These are phyloP conservation scores for Actinomucor elegans DNA, from an alignment of 371 early-diverging fungal genomes.

Conservation along the genomic window DNA sequence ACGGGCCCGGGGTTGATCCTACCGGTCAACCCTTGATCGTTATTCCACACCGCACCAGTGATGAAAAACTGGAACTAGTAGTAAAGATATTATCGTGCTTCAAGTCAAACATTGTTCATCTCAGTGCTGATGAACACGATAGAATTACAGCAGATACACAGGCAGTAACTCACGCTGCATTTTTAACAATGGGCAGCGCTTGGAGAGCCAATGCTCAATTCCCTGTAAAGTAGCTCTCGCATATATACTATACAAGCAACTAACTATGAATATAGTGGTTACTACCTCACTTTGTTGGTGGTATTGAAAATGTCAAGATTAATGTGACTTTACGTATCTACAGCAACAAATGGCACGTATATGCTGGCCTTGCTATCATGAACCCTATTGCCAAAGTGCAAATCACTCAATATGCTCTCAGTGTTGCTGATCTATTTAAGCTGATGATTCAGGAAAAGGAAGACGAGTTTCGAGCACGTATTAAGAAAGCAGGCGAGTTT, in stretches of 20 bases:
- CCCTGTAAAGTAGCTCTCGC: conserved; percentile 69
- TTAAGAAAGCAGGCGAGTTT: conserved; percentile 77
- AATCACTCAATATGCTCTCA: conserved; percentile 84
- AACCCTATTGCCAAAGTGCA: conserved; percentile 89
- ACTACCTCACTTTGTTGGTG: conserved; percentile 81
- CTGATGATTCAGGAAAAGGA: conserved; percentile 90
- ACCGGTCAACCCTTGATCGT: conserved; percentile 86
- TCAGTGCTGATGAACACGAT: conserved; percentile 88
- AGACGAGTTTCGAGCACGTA: conserved; percentile 72
- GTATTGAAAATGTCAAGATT: conserved; percentile 96
- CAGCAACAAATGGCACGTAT: conserved; percentile 96
- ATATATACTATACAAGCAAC: not conserved
- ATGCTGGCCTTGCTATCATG: conserved; percentile 92
- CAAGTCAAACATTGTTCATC: conserved; percentile 76
- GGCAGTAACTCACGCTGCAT: conserved; percentile 95
- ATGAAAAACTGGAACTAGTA: conserved; percentile 61
- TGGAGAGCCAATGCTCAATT: conserved; percentile 83
- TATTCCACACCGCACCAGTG: conserved; percentile 73
- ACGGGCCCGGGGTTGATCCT: conserved; percentile 89
- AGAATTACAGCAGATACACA: conserved; percentile 96
- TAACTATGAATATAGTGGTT: conserved; percentile 73
- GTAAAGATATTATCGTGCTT: conserved; percentile 71
- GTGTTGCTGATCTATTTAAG: conserved; percentile 88
- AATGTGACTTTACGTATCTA: conserved; percentile 91
- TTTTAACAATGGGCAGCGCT: conserved; percentile 92